Evolutionary conservation across 371 early-diverging fungal genomes (phyloP).

Genomic region (Mortierella sp.): DNA sequence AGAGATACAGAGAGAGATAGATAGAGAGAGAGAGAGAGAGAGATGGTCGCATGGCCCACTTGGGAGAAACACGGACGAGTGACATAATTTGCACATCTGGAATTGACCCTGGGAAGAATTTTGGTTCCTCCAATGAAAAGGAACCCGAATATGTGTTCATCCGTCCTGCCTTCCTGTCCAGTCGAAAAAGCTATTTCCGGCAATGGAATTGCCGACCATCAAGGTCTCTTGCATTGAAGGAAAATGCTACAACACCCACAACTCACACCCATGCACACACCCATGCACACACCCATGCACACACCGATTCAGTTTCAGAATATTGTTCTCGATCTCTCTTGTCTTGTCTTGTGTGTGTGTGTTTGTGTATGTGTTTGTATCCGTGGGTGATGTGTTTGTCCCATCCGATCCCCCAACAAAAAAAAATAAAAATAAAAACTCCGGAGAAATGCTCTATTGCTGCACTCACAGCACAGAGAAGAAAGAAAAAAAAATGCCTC

Average conservation of each 20-base stretch:
- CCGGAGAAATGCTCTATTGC: neutral
- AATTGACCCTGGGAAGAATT: slow-evolving; percentile 1
- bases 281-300: too few species aligned
- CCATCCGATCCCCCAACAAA: slow-evolving; percentile 42
- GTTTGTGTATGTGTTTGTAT: neutral
- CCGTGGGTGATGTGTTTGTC: slow-evolving; percentile 1
- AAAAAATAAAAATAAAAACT: slow-evolving; percentile 14
- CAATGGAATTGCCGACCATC: neutral
- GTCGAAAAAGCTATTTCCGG: neutral
- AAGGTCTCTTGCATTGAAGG: neutral
- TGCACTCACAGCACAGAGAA: neutral
- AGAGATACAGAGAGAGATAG: too few species aligned
- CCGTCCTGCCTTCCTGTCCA: too few species aligned
- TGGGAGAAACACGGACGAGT: neutral
- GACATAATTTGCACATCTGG: neutral
- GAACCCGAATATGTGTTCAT: neutral
- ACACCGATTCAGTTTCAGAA: too few species aligned
- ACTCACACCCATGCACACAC: neutral
- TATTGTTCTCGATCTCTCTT: neutral
- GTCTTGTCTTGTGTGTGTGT: neutral
- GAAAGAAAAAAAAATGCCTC: neutral
- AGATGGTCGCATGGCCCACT: neutral
- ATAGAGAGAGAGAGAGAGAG: too few species aligned
- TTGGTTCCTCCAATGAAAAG: slow-evolving; percentile 12
- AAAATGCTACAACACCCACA: slow-evolving; percentile 21